A percentile compares a stretch with the other conserved stretches of the same genome.
These are phyloP conservation scores for Picochlorum sp. DNA, from an alignment of 139 green algal species.

Conservation along the genomic window DNA sequence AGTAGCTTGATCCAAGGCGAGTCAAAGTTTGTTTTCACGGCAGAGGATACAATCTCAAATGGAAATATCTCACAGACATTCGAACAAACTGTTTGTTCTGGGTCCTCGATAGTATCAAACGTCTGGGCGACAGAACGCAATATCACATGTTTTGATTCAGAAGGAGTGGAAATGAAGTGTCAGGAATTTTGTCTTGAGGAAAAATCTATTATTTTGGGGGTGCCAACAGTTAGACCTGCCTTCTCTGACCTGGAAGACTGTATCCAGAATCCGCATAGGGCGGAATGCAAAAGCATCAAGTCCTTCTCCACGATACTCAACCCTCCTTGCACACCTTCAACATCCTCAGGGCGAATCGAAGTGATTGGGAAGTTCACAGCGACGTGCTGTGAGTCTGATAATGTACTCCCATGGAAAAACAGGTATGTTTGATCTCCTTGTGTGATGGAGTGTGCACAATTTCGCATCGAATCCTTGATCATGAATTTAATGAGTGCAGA, in stretches of 20 bases:
- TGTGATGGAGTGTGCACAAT: neutral
- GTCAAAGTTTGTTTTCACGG: conserved; percentile 6
- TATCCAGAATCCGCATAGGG: neutral
- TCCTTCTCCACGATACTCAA: neutral
- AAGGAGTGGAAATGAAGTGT: neutral
- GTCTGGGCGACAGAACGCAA: neutral
- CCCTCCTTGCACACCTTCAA: neutral
- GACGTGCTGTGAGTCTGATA: neutral
- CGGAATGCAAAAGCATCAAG: neutral
- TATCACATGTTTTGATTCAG: neutral
- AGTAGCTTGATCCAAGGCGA: neutral
- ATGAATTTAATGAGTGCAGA: neutral
- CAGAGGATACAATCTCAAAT: neutral
- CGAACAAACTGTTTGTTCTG: neutral
- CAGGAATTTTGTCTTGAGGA: neutral
- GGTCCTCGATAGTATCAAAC: neutral
- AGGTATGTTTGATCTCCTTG: neutral
- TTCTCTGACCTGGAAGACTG: neutral
- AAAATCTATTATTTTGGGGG: neutral
- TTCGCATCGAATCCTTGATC: neutral
- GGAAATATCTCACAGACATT: neutral
- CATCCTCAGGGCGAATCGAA: neutral
- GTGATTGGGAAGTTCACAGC: neutral
- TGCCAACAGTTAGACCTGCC: neutral
- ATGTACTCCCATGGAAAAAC: neutral